Conservation (phyloP, 2,329 filamentous ascomycete species). For the Purpureocillium takamizusanense region DNA sequence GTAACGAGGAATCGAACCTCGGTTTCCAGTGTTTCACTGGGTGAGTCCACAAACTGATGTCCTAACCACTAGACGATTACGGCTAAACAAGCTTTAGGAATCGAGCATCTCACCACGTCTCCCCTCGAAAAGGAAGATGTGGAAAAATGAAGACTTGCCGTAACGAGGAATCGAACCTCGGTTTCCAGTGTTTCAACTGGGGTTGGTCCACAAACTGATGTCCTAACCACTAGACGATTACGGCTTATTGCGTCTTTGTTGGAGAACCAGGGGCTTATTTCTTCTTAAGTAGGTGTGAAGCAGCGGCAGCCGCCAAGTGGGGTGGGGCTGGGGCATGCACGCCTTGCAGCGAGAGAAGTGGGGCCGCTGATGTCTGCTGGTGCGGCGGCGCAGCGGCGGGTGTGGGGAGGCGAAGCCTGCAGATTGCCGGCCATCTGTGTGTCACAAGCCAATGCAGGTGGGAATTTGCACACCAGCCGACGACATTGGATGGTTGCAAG, state of each 20-base stretch:
- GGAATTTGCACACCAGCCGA: too few species aligned
- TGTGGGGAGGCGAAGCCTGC: too few species aligned
- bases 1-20: constrained; percentile 20
- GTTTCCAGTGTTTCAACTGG: constrained; percentile 15
- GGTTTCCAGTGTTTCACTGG: constrained; percentile 16
- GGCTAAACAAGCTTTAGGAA: constrained; percentile 1
- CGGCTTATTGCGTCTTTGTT: constrained; percentile 4
- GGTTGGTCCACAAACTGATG: constrained; percentile 18
- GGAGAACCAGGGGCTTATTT: background rate
- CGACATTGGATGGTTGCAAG: too few species aligned
- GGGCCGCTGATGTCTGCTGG: too few species aligned
- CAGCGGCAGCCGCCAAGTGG: too few species aligned
- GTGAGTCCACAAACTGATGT: constrained; percentile 18
- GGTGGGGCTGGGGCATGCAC: too few species aligned
- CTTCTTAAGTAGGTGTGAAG: background rate
- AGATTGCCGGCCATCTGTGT: too few species aligned
- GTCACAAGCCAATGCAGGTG: too few species aligned
- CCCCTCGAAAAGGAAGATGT: background rate
- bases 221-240: constrained; percentile 19
- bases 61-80: constrained; percentile 18
- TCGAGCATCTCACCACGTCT: background rate
- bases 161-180: constrained; percentile 20
- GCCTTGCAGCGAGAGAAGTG: too few species aligned
- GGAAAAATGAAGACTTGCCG: constrained; percentile 7
- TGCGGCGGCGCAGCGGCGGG: too few species aligned